Evolutionary conservation across 106 monocot genomes (phyloP).

Genomic region (Iris macrosiphon): DNA sequence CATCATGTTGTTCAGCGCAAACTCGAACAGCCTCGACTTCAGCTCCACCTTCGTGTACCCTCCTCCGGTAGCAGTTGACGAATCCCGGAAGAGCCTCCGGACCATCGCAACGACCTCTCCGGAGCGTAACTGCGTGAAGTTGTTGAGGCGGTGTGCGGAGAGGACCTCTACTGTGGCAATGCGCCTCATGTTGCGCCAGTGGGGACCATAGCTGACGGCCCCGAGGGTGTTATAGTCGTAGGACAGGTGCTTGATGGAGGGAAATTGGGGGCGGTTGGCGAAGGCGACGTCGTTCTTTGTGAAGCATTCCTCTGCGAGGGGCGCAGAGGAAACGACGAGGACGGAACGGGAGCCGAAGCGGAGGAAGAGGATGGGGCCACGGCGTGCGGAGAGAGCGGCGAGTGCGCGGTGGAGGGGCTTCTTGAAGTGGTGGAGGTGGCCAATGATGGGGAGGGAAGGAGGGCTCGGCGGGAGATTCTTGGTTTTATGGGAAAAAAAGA

Average conservation of each 20-base stretch:
- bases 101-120: slow-evolving; percentile 2
- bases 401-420: slow-evolving; percentile 26
- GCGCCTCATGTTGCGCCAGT: slow-evolving; percentile 30
- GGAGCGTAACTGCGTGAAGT: neutral
- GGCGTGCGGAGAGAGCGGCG: slow-evolving; percentile 8
- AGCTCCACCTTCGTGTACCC: neutral
- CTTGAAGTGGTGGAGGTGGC: slow-evolving; percentile 28
- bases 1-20: slow-evolving; percentile 12
- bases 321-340: slow-evolving; percentile 24
- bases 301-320: slow-evolving; percentile 34
- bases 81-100: neutral
- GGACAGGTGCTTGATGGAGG: neutral
- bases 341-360: slow-evolving; percentile 34
- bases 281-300: slow-evolving; percentile 24
- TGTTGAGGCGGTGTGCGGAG: slow-evolving; percentile 8
- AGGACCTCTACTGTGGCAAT: slow-evolving; percentile 18
- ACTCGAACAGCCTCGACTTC: neutral
- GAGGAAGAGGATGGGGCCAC: slow-evolving; percentile 27
- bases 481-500: neutral
- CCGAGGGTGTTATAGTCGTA: slow-evolving; percentile 9
- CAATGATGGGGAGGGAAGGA: slow-evolving; percentile 10
- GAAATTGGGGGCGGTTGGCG: slow-evolving; percentile 24
- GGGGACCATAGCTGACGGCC: slow-evolving; percentile 11
- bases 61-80: neutral
- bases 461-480: slow-evolving; percentile 13